Conservation (phyloP, 176 grass and related monocot genomes). For the Triticum turgidum region DNA sequence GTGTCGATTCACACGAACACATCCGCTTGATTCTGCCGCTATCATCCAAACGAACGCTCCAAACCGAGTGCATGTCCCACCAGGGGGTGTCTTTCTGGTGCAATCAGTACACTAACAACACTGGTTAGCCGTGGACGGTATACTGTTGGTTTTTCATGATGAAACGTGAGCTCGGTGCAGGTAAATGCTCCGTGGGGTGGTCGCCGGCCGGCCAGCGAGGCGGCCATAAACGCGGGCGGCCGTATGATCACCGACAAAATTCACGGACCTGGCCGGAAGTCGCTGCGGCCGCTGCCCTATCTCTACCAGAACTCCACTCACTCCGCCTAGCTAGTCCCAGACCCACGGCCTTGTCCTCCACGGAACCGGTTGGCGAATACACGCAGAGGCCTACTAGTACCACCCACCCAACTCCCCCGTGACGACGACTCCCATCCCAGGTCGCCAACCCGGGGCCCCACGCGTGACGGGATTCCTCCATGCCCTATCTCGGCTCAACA, state of each 20-base stretch:
- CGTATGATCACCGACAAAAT: slow-evolving; percentile 31
- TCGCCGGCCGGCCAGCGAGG: background rate
- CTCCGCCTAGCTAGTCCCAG: background rate
- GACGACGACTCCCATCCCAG: background rate
- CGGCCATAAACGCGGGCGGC: background rate
- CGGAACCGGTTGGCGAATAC: slow-evolving; percentile 1
- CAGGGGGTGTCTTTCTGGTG: too few relatives aligned
- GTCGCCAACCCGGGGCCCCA: background rate
- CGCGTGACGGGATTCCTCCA: slow-evolving; percentile 2
- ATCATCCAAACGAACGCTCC: background rate
- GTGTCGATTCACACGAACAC: background rate
- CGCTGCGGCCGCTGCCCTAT: slow-evolving; percentile 23
- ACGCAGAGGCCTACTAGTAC: too few relatives aligned
- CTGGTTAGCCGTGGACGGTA: too few relatives aligned
- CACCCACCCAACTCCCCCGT: background rate
- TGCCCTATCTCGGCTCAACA: background rate
- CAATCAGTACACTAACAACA: too few relatives aligned
- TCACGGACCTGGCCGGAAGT: slow-evolving; percentile 5
- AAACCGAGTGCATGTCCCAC: background rate
- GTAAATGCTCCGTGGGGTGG: too few relatives aligned
- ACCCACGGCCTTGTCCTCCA: background rate
- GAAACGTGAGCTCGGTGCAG: too few relatives aligned
- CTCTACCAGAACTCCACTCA: slow-evolving; percentile 21
- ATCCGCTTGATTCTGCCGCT: background rate
- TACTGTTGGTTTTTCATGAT: too few relatives aligned